Base-by-base conservation (phyloP, 306 rosid species). In the Trifolium subterraneum region DNA sequence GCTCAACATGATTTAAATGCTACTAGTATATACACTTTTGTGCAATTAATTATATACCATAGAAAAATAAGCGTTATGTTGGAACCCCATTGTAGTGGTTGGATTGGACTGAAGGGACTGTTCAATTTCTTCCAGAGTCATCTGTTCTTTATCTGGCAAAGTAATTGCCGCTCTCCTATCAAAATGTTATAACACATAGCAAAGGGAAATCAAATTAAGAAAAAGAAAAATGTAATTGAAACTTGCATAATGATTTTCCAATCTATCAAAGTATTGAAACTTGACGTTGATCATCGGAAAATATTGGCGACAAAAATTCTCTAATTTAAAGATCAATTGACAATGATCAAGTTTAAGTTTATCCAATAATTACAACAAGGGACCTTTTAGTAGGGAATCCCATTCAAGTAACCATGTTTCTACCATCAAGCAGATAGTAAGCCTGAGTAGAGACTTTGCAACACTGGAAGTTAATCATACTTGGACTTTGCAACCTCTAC, bases 81-180 rank as follows among this genome's bases (percentile, higher is more conserved):
- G 91, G 69, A 88, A 85, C 31, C 80, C 78, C 81, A 33, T 82
- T 72, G 33, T 29, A 29, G 33, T 4, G 7, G 33, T 29, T 29
- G 80, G 33, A 74, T 74, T 67, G 64, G 90, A 74, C 74, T 73
- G 76, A 76, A 63, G 84, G 51, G 86, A 74, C 68, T 81, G 87
- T 70, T 90, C 93, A 31, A 82, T 64, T 13, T 85, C 33, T 29
- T 29, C 33, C 67, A 76, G 4, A 27, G 86, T 88, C 4, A 71
- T 48, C n/a, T 81, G 87, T 66, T 71, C 62, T 12, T 77, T 85
- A 68, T 86, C 91, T 31, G 92, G 89, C 68, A 86, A 48, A 68
- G 95, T 92, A 22, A 92, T 76, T 3, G 92, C 85, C 74, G 85
- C 89, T 80, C 80, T 88, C 85, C 99, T 92, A 74, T 70, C 13